These are phyloP conservation scores for Vaccinium vitisidaea DNA, from an alignment of 148 eudicot species.

Conservation along the genomic window DNA sequence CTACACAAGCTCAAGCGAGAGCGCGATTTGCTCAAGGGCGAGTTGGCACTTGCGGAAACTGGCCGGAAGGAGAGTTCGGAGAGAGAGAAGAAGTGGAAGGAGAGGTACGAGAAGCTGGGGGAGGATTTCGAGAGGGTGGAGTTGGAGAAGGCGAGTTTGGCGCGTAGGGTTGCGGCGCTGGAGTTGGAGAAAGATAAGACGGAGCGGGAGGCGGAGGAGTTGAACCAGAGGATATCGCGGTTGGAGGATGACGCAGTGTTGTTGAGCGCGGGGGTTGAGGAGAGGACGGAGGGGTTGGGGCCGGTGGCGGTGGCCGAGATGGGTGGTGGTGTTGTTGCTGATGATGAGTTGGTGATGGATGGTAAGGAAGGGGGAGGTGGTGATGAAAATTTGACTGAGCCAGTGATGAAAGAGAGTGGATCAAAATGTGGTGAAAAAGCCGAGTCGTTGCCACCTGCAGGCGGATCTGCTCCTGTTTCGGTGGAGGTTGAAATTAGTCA, in stretches of 20 bases:
- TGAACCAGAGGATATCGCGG: not conserved
- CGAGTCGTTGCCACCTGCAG: not conserved
- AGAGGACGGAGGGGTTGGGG: not conserved
- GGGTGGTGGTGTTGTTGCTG: not conserved
- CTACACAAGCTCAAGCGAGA: not conserved
- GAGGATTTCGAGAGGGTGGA: not conserved
- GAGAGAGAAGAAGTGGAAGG: not conserved
- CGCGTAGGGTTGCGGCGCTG: not conserved
- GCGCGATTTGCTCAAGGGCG: not conserved
- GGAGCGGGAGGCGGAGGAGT: not conserved
- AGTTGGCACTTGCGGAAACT: not conserved
- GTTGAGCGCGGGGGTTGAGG: not conserved
- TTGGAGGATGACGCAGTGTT: conserved; percentile 7
- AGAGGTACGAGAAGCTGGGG: not conserved
- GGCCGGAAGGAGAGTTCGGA: not conserved
- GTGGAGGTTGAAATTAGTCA: not conserved
- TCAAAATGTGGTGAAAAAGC: not conserved
- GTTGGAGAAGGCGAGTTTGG: not conserved
- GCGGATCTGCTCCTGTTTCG: not conserved
- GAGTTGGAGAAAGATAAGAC: not conserved
- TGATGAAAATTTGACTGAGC: not conserved
- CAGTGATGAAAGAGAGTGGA: not conserved
- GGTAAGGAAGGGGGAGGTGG: not conserved
- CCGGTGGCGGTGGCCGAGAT: not conserved
- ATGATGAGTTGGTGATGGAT: not conserved